These are phyloP conservation scores for Mucor irregularis DNA, from an alignment of 371 early-diverging fungal species.

Conservation along the genomic window DNA sequence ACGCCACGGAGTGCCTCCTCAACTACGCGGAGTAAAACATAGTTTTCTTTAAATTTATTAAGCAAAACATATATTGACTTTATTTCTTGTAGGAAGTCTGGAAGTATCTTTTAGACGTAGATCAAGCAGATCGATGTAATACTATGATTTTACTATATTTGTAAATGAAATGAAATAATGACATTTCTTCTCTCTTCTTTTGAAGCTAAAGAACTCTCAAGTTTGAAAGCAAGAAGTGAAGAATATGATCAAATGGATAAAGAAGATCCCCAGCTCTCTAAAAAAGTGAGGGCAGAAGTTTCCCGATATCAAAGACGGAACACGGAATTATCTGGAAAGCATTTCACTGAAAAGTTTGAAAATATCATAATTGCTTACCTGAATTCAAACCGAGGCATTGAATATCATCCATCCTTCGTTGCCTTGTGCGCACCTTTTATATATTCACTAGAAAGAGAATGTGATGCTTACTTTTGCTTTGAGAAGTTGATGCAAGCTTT, in stretches of 20 bases:
- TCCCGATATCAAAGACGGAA: conserved; percentile 62
- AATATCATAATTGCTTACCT: conserved; percentile 77
- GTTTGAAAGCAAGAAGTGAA: conserved; percentile 58
- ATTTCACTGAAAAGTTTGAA: conserved; percentile 54
- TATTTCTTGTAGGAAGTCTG: conserved; percentile 67
- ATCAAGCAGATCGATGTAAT: conserved; percentile 77
- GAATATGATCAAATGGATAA: conserved; percentile 73
- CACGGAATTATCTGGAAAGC: conserved; percentile 22
- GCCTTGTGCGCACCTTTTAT: conserved; percentile 81
- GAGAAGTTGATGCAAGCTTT: conserved; percentile 65
- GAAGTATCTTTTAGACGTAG: conserved; percentile 84
- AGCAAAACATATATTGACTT: too few species aligned
- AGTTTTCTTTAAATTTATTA: neutral
- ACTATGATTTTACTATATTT: neutral
- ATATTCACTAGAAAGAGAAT: conserved; percentile 62
- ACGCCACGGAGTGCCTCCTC: conserved; percentile 77
- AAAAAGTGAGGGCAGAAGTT: conserved; percentile 80
- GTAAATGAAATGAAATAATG: neutral
- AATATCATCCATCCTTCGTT: conserved; percentile 73
- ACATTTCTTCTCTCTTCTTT: conserved; percentile 9
- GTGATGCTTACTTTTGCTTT: conserved; percentile 78
- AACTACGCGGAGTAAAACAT: conserved; percentile 68
- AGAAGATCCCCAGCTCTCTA: conserved; percentile 66
- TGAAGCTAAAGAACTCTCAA: conserved; percentile 70
- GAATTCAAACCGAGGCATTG: conserved; percentile 66